Evolutionary conservation across 2,329 filamentous ascomycete species (phyloP).

Genomic region (Xylariaceae sp.): DNA sequence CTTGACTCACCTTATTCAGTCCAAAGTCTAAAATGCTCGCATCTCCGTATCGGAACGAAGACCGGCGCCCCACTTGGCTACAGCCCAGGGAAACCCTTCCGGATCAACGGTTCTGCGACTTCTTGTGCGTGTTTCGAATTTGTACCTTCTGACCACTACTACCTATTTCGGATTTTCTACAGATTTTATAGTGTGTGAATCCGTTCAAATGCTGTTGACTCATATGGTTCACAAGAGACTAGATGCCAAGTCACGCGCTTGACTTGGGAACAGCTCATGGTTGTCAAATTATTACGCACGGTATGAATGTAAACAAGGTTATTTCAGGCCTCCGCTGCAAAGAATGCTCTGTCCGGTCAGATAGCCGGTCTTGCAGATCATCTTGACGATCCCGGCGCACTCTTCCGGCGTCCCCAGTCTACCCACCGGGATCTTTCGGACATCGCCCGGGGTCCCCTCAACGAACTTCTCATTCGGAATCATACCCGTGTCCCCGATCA

Average conservation of each 20-base stretch:
- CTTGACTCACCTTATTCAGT: background rate
- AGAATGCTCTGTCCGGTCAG: slow-evolving; percentile 53
- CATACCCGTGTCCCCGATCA: slow-evolving; percentile 62
- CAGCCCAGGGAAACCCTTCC: background rate
- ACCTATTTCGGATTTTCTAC: background rate
- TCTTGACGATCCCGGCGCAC: slow-evolving; percentile 55
- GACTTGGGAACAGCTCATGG: no score
- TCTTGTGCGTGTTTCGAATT: background rate
- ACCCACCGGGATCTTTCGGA: slow-evolving; percentile 54
- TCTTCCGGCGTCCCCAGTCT: slow-evolving; percentile 54
- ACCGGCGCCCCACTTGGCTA: slow-evolving; percentile 1
- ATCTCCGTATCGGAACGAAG: background rate
- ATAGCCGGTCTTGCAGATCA: slow-evolving; percentile 57
- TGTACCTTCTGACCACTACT: no score
- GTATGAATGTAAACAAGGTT: background rate
- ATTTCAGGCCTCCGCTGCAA: slow-evolving; percentile 47
- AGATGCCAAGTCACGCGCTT: no score
- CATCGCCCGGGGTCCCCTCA: slow-evolving; percentile 51
- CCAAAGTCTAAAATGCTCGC: background rate
- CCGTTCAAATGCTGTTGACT: no score
- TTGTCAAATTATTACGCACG: background rate
- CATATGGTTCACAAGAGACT: no score
- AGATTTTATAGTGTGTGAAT: no score
- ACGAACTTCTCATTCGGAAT: slow-evolving; percentile 50
- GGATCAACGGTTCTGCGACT: background rate